A percentile compares a stretch with the other conserved stretches of the same genome.
phyloP scores from a whole-genome alignment of 495 filamentous ascomycete genomes.

The Cercophora scortea region DNA sequence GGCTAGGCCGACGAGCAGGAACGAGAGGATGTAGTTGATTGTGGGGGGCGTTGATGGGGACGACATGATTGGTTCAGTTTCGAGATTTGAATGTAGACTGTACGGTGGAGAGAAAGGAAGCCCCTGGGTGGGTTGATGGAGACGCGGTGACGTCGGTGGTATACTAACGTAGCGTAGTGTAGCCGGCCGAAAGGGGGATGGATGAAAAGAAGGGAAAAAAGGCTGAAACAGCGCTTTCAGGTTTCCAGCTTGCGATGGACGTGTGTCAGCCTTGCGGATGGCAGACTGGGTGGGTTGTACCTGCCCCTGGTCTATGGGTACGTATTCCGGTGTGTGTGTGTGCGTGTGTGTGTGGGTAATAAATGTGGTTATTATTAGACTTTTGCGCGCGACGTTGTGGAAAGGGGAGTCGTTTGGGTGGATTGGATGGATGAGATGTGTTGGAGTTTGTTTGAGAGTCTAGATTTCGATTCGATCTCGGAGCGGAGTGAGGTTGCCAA shows the following conservation, averaged over 20 bases:
- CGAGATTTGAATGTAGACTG: not conserved
- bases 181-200: too few relatives aligned
- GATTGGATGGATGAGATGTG: not conserved
- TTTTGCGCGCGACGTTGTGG: not conserved
- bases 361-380: not conserved
- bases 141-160: not conserved
- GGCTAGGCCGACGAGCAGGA: constrained; percentile 83
- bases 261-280: too few relatives aligned
- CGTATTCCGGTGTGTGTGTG: too few relatives aligned
- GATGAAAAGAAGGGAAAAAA: too few relatives aligned
- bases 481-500: too few relatives aligned
- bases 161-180: not conserved
- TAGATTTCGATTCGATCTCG: too few relatives aligned
- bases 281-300: too few relatives aligned
- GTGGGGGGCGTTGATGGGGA: constrained; percentile 31
- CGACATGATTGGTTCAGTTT: too few relatives aligned
- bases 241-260: too few relatives aligned
- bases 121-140: not conserved
- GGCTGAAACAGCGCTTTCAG: too few relatives aligned
- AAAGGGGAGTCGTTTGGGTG: not conserved
- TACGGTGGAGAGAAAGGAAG: not conserved
- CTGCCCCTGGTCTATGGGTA: too few relatives aligned
- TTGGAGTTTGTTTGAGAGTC: not conserved
- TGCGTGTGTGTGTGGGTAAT: too few relatives aligned
- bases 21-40: constrained; percentile 76